Base-by-base conservation (phyloP, 2,329 filamentous ascomycete genomes). In the Phialocephala subalpina region DNA sequence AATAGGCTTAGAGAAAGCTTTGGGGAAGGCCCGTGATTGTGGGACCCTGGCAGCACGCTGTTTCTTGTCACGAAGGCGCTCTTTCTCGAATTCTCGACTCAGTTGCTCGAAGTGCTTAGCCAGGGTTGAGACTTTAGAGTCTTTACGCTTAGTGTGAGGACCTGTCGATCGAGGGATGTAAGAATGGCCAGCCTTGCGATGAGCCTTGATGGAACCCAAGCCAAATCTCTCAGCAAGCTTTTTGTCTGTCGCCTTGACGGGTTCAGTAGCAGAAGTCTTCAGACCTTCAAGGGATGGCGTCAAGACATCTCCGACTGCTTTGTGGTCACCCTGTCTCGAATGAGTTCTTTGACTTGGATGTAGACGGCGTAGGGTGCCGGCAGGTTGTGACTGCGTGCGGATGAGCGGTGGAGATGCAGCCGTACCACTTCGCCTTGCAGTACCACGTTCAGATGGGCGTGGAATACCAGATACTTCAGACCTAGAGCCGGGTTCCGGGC, bases 31-130 rank as follows among this genome's bases (percentile, higher is more conserved):
- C 68, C 94, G 87, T 16, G 93, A 92, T 77, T 85, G 84, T 52
- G 87, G 86, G 75, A 91, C 89, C 74, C 90, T 93, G 55, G 92
- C 92, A 29, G 93, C 92, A 66, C 93, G 84, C 77, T 94, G 91
- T 73, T 90, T 91, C 70, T 92, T 88, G 77, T 98, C 95, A 58
- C 92, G 90, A 71, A 97, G 87, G 53, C 96, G 88, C 79, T 99
- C 95, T 73, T 95, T 97, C 59, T 77, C 75, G 72, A 99, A 99
- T 75, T 99, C 97, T 27, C 94, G 90, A 73, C 94, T 97, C 64
- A 99, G 84, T 77, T 98, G 94, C 78, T 99, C 97, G 76, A 99
- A 98, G 77, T 98, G 96, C 72, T 93, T 93, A 20, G 96, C 93
- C 58, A 99, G 84, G n/a, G 90, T 94, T 9, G 94, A 97, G 2